Evolutionary conservation across 371 early-diverging fungal genomes (phyloP).

Genomic region (Actinomortierella ambigua): DNA sequence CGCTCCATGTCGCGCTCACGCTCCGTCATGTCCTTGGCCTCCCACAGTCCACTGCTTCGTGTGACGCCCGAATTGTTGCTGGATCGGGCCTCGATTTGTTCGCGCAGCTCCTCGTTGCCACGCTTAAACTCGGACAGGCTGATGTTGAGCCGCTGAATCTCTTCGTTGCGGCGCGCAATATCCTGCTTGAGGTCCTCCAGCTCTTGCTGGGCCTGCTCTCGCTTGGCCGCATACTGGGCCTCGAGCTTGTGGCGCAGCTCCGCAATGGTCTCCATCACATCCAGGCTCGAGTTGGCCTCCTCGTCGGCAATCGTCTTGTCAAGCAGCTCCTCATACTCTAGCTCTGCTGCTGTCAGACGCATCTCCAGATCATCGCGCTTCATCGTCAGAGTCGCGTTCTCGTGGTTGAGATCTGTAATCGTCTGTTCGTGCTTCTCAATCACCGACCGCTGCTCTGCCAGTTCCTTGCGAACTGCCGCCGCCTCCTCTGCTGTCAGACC

Average conservation of each 20-base stretch:
- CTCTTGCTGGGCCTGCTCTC: constrained; percentile 78
- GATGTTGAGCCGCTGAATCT: constrained; percentile 66
- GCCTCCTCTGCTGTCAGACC: constrained; percentile 75
- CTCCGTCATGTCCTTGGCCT: constrained; percentile 53
- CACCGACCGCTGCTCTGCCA: constrained; percentile 72
- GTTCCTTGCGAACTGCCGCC: constrained; percentile 76
- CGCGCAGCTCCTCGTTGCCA: constrained; percentile 70
- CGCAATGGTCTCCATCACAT: constrained; percentile 73
- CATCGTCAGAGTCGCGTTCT: constrained; percentile 64
- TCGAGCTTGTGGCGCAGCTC: constrained; percentile 88
- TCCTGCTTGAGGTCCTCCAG: constrained; percentile 75
- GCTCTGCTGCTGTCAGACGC: constrained; percentile 73
- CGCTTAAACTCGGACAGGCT: constrained; percentile 63
- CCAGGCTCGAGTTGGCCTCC: constrained; percentile 72
- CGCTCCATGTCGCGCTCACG: constrained; percentile 85
- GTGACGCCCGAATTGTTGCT: constrained; percentile 36
- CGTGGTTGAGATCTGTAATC: constrained; percentile 66
- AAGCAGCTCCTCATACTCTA: constrained; percentile 92
- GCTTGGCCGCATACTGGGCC: constrained; percentile 78
- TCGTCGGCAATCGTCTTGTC: constrained; percentile 94
- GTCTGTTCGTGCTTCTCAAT: constrained; percentile 72
- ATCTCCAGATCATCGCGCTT: constrained; percentile 79
- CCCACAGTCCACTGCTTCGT: constrained; percentile 48
- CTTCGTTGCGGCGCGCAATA: constrained; percentile 73
- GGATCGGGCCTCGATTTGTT: constrained; percentile 44